Evolutionary conservation across 805 yeast species (phyloP), one percentile per base, ranked within the genome.

Genomic region (Lipomyces japonicus): DNA sequence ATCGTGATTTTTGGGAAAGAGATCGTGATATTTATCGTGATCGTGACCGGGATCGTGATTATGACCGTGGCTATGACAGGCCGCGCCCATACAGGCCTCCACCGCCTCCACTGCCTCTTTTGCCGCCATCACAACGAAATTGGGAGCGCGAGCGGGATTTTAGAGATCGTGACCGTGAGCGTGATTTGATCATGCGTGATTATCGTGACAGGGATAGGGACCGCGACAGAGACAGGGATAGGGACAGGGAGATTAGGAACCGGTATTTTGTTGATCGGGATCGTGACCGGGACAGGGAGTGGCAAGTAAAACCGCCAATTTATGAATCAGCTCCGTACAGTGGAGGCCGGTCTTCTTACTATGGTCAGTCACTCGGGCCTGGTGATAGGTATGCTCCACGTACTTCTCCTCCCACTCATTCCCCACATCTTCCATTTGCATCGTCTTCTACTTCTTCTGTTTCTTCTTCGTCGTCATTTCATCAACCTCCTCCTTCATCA

Each of bases 261-360:
- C 19, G 44, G 28, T 19, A 21, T 19, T 40, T 19, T 19, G 16
- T 19, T 39, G 52, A 43, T 10, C 40, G 53, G 21, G 47, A 37
- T 22, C 46, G 54, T 14, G 57, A 52, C n/a, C 51, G 50, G 16
- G 47, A 48, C 5, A 38, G 43, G 14, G 44, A 44, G 7, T 25
- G 32, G 9, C 25, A 19, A 14, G n/a, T n/a, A n/a, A n/a, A n/a
- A n/a, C n/a, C n/a, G n/a, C n/a, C n/a, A n/a, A n/a, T n/a, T n/a
- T n/a, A n/a, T n/a, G n/a, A n/a, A n/a, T n/a, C n/a, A n/a, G n/a
- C n/a, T n/a, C n/a, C n/a, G n/a, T n/a, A n/a, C n/a, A n/a, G n/a
- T n/a, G n/a, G n/a, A n/a, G n/a, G n/a, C n/a, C n/a, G n/a, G n/a
- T 19, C 37, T 7, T n/a, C 21, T 34, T 19, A 19, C 21, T 14